These are phyloP conservation scores for Lactarius trivialis DNA, from an alignment of 768 basidiomycete genomes.

Conservation along the genomic window DNA sequence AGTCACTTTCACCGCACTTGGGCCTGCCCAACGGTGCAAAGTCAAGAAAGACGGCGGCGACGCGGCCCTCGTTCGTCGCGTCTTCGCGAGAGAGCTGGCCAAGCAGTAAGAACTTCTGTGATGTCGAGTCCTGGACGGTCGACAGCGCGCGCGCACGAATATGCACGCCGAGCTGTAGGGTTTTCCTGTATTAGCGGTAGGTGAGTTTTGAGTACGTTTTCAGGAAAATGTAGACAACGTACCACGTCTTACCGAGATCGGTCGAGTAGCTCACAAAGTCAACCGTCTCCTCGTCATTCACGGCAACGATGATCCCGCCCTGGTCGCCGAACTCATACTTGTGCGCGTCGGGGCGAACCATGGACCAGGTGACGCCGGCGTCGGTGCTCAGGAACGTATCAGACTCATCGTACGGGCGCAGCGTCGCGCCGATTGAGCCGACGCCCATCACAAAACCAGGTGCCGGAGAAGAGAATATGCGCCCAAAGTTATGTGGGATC, in stretches of 20 bases:
- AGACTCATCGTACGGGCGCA: conserved; percentile 73
- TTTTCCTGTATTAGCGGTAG: conserved; percentile 43
- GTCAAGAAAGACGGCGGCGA: conserved; percentile 75
- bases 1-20: conserved; percentile 66
- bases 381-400: conserved; percentile 93
- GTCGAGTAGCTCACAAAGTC: conserved; percentile 69
- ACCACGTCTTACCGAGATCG: conserved; percentile 83
- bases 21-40: conserved; percentile 62
- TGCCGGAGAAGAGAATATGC: conserved; percentile 90
- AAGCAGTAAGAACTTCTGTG: conserved; percentile 89
- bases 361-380: conserved; percentile 80
- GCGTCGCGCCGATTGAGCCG: conserved; percentile 67
- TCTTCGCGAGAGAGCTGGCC: conserved; percentile 67
- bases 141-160: conserved; percentile 72
- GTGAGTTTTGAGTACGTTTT: not conserved
- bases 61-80: conserved; percentile 46
- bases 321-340: conserved; percentile 96
- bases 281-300: conserved; percentile 79
- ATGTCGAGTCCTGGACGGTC: conserved; percentile 91
- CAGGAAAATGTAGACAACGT: conserved; percentile 27
- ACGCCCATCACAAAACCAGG: conserved; percentile 98
- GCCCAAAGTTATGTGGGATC: conserved; percentile 85
- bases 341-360: conserved; percentile 68
- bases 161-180: conserved; percentile 60
- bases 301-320: conserved; percentile 70